Conservation (phyloP, 345 rosid species). For the Eucalyptus cladocalyx region DNA sequence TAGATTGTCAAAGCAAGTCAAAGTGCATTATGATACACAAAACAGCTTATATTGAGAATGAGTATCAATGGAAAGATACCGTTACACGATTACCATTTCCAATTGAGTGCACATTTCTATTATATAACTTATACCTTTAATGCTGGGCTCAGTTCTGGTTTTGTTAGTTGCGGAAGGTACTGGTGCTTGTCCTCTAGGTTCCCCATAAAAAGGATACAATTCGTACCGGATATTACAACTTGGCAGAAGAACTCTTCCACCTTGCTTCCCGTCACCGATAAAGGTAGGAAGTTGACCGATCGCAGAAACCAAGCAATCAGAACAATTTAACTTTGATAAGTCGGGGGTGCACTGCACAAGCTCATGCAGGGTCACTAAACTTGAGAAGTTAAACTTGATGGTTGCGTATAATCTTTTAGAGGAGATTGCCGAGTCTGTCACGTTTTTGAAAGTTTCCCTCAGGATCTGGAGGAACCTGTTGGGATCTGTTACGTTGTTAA, state of each 20-base stretch:
- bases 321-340: not conserved
- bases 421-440: not conserved
- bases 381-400: not conserved
- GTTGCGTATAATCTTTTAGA: not conserved
- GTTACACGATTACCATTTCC: not conserved
- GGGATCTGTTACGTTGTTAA: not conserved
- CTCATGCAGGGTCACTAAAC: not conserved
- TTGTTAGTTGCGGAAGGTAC: not conserved
- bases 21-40: not conserved
- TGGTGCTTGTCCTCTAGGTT: not conserved
- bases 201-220: not conserved
- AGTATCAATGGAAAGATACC: not conserved
- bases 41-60: not conserved
- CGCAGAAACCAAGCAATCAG: not conserved
- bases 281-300: not conserved
- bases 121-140: not conserved
- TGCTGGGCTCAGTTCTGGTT: not conserved
- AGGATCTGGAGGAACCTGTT: not conserved
- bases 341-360: conserved; percentile 10
- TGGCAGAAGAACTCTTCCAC: not conserved
- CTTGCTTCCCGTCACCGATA: not conserved
- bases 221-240: conserved; percentile 8
- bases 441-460: not conserved
- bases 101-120: not conserved
- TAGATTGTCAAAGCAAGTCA: not conserved